A percentile compares a stretch with the other conserved stretches of the same genome.
phyloP scores from a whole-genome alignment of 2,329 filamentous ascomycete genomes.

The Zopfia rhizophila region DNA sequence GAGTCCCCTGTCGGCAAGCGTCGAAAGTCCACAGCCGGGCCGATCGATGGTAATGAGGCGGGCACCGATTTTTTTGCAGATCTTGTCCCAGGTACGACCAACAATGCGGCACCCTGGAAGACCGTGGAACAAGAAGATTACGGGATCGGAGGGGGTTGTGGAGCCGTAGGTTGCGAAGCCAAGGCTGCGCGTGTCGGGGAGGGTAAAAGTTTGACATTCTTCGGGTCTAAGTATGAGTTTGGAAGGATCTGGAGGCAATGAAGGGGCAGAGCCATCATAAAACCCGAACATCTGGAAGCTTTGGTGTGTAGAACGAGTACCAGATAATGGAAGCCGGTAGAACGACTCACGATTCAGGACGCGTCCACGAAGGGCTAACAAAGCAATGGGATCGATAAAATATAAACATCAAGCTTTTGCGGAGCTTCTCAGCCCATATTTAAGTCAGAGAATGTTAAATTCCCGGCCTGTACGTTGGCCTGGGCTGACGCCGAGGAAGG shows the following conservation, averaged over 20 bases:
- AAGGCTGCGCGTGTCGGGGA: constrained; percentile 22
- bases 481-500: constrained; percentile 18
- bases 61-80: constrained; percentile 24
- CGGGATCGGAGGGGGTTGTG: constrained; percentile 21
- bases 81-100: constrained; percentile 24
- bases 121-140: constrained; percentile 29
- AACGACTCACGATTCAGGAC: constrained; percentile 3
- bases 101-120: constrained; percentile 23
- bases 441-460: constrained; percentile 7
- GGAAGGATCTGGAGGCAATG: constrained; percentile 26
- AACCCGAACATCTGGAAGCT: constrained; percentile 23
- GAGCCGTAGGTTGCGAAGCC: constrained; percentile 27
- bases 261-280: constrained; percentile 17
- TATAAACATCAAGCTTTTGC: too few relatives aligned
- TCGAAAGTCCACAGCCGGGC: constrained; percentile 27
- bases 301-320: constrained; percentile 9
- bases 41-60: constrained; percentile 28
- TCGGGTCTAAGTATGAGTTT: constrained; percentile 25
- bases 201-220: constrained; percentile 19
- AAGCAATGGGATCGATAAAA: constrained; percentile 7
- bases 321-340: constrained; percentile 7
- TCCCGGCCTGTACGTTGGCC: background rate
- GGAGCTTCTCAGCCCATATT: constrained; percentile 4
- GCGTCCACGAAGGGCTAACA: constrained; percentile 3
- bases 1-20: constrained; percentile 16